phyloP scores from a whole-genome alignment of 345 rosid species.

The Eucalyptus lansdowneana region DNA sequence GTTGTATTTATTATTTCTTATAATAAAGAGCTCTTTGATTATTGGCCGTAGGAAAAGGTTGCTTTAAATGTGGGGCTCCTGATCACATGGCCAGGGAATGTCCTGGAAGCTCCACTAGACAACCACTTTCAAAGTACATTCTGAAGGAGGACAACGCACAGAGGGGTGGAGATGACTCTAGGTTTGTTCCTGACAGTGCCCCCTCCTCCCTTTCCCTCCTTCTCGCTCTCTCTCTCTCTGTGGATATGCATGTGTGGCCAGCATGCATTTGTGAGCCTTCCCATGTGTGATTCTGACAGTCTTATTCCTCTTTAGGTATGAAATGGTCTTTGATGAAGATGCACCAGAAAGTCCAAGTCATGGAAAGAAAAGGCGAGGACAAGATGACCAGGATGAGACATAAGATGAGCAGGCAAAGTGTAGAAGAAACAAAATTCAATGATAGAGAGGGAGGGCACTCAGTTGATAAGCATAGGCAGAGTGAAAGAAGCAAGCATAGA shows the following conservation, averaged over 20 bases:
- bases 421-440: constrained; percentile 8
- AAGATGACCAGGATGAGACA: constrained; percentile 11
- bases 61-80: constrained; percentile 74
- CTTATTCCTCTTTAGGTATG: constrained; percentile 30
- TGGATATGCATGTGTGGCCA: neutral
- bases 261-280: neutral
- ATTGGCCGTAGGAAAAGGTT: constrained; percentile 42
- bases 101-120: constrained; percentile 26
- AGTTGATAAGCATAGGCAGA: constrained; percentile 8
- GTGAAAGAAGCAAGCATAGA: constrained; percentile 18
- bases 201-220: neutral
- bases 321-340: constrained; percentile 81
- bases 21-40: neutral
- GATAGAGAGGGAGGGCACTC: constrained; percentile 20
- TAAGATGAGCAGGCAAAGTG: constrained; percentile 14
- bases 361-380: constrained; percentile 22
- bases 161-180: constrained; percentile 57
- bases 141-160: constrained; percentile 58
- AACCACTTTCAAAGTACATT: constrained; percentile 39
- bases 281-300: neutral
- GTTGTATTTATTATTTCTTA: neutral
- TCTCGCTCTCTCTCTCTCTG: neutral
- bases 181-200: constrained; percentile 7
- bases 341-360: constrained; percentile 27
- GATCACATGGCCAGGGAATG: constrained; percentile 90